A percentile compares a stretch with the other conserved stretches of the same genome.
phyloP scores from a whole-genome alignment of 108 stramenopile species.

The Cyclotella atomus region DNA sequence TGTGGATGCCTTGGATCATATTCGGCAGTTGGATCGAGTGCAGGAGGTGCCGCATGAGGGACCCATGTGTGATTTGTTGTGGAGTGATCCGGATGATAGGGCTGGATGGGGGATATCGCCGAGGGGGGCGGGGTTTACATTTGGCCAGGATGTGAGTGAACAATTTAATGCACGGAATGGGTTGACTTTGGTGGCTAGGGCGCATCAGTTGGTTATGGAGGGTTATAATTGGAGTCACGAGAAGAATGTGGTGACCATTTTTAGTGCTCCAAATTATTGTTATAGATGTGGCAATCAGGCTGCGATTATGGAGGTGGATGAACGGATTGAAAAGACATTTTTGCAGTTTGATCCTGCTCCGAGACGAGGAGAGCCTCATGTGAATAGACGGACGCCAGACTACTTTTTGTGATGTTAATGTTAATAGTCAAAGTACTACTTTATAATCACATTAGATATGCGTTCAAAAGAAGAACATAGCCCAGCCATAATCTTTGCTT shows the following conservation, averaged over 20 bases:
- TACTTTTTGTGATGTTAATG: slow-evolving; percentile 90
- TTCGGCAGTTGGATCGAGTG: slow-evolving; percentile 93
- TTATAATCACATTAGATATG: too few relatives aligned
- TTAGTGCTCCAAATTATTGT: slow-evolving; percentile 99
- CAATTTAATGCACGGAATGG: slow-evolving; percentile 92
- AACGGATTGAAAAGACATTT: slow-evolving; percentile 82
- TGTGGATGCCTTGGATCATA: slow-evolving; percentile 96
- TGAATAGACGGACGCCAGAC: slow-evolving; percentile 92
- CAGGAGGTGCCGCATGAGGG: slow-evolving; percentile 99
- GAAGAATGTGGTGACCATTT: slow-evolving; percentile 96
- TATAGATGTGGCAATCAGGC: slow-evolving; percentile 99
- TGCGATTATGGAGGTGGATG: slow-evolving; percentile 98
- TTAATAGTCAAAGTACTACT: too few relatives aligned
- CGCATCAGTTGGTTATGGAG: slow-evolving; percentile 96
- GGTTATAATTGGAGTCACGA: slow-evolving; percentile 99
- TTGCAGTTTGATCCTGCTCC: slow-evolving; percentile 97
- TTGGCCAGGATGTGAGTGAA: slow-evolving; percentile 89
- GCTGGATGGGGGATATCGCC: slow-evolving; percentile 97
- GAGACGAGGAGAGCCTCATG: slow-evolving; percentile 95
- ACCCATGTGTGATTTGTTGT: slow-evolving; percentile 98
- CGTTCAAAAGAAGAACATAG: too few relatives aligned
- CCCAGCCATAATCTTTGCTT: too few relatives aligned
- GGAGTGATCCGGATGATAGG: slow-evolving; percentile 98
- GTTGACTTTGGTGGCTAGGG: slow-evolving; percentile 80
- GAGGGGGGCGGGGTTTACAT: slow-evolving; percentile 97